Percentiles rank a stretch among this genome's conserved stretches.
Evolutionary conservation across 768 basidiomycete species (phyloP).

Genomic region (Tylopilus balloui): DNA sequence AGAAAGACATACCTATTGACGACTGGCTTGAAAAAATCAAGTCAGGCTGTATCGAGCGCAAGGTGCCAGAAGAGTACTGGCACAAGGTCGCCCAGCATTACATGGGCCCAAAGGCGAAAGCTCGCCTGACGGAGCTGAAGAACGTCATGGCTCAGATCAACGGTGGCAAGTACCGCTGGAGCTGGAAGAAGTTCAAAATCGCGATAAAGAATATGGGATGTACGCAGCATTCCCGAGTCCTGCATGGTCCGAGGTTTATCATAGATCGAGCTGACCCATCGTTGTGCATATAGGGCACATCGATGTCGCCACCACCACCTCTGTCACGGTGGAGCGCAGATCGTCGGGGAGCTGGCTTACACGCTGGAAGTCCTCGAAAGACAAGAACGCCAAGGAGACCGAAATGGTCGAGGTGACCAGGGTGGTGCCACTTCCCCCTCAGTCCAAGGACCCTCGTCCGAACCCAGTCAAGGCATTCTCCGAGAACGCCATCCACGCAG

Average conservation of each 20-base stretch:
- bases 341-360: constrained; percentile 46
- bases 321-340: constrained; percentile 55
- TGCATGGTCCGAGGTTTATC: no score
- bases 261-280: background rate
- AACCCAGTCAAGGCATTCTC: constrained; percentile 34
- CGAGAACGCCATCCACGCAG: constrained; percentile 29
- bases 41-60: constrained; percentile 63
- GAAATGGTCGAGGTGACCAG: constrained; percentile 32
- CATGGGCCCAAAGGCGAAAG: constrained; percentile 66
- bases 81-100: constrained; percentile 76
- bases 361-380: constrained; percentile 42
- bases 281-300: constrained; percentile 54
- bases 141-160: constrained; percentile 69
- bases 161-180: constrained; percentile 76
- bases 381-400: constrained; percentile 30
- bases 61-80: constrained; percentile 78
- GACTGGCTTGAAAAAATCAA: constrained; percentile 72
- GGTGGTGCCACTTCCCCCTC: constrained; percentile 20
- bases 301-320: constrained; percentile 53
- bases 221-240: constrained; percentile 43
- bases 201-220: constrained; percentile 82
- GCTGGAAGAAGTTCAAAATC: constrained; percentile 76
- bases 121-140: constrained; percentile 64
- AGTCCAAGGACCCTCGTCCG: constrained; percentile 31
- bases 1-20: constrained; percentile 65